These are phyloP conservation scores for Dissoconium aciculare DNA, from an alignment of 2,329 filamentous ascomycete genomes.

Conservation along the genomic window DNA sequence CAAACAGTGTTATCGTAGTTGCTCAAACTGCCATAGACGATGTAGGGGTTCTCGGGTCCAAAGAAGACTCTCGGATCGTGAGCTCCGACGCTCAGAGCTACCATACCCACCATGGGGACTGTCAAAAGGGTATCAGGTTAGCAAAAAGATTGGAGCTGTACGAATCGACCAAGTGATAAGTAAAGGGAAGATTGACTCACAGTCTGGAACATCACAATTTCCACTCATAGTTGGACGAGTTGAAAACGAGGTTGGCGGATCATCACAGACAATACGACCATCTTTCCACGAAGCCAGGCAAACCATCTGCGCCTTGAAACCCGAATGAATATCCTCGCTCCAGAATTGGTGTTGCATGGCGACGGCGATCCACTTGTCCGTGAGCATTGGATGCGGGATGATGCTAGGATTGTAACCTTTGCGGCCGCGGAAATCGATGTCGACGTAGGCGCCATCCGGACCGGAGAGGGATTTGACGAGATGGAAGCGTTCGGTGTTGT, in stretches of 20 bases:
- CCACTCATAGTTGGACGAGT: conserved; percentile 32
- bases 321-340: conserved; percentile 14
- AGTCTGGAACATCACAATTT: conserved; percentile 32
- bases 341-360: conserved; percentile 13
- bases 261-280: conserved; percentile 30
- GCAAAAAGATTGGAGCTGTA: too few species aligned
- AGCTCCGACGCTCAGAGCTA: conserved; percentile 32
- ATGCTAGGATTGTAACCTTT: conserved; percentile 6
- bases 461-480: background rate
- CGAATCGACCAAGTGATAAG: too few species aligned
- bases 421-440: conserved; percentile 4
- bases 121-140: too few species aligned
- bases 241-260: conserved; percentile 29
- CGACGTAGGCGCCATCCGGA: conserved; percentile 5
- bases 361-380: conserved; percentile 5
- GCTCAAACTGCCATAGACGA: conserved; percentile 43
- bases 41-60: conserved; percentile 36
- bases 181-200: too few species aligned
- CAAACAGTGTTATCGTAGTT: conserved; percentile 32
- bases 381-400: conserved; percentile 3
- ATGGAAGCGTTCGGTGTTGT: background rate
- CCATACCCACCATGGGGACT: conserved; percentile 13
- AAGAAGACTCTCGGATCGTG: conserved; percentile 46
- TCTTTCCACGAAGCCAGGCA: conserved; percentile 37
- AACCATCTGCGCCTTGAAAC: conserved; percentile 27